Conservation (phyloP, 805 yeast genomes). For the Kodamaea kaohsiungensis region DNA sequence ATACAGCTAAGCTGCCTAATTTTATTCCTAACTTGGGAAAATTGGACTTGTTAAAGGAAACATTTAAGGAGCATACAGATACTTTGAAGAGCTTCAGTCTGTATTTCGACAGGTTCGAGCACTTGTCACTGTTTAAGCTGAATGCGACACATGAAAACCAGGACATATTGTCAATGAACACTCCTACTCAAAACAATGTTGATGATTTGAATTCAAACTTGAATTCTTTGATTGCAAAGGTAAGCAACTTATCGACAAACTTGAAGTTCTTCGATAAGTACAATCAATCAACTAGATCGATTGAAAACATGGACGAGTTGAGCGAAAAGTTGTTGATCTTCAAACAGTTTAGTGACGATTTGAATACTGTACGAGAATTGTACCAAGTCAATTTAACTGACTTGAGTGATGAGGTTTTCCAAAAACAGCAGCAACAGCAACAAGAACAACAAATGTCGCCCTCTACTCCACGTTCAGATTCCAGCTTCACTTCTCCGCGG, state of each 20-base stretch:
- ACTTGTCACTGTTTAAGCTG: neutral
- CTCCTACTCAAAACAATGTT: conserved; percentile 1
- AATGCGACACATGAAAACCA: conserved; percentile 14
- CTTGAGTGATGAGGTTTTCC: conserved; percentile 20
- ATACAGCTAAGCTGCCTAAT: neutral
- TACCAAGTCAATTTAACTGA: conserved; percentile 32
- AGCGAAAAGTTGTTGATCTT: conserved; percentile 40
- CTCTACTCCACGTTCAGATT: conserved; percentile 9
- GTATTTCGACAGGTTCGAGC: conserved; percentile 30
- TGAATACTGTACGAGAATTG: conserved; percentile 28
- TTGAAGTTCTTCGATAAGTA: conserved; percentile 40
- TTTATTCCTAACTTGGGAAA: conserved; percentile 16
- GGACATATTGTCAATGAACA: conserved; percentile 16
- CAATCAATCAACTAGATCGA: conserved; percentile 28
- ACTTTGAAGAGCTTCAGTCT: conserved; percentile 21
- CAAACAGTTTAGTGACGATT: conserved; percentile 35
- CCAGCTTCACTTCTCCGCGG: conserved; percentile 8
- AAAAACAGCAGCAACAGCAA: neutral
- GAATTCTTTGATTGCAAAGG: conserved; percentile 28
- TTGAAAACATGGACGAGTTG: conserved; percentile 30
- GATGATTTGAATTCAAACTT: conserved; percentile 18
- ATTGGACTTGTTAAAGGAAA: conserved; percentile 17
- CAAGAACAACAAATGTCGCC: conserved; percentile 11
- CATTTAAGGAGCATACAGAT: conserved; percentile 26
- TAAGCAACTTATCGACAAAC: conserved; percentile 34